These are phyloP conservation scores for Metarhizium robertsii DNA, from an alignment of 2,329 filamentous ascomycete genomes.

Conservation along the genomic window DNA sequence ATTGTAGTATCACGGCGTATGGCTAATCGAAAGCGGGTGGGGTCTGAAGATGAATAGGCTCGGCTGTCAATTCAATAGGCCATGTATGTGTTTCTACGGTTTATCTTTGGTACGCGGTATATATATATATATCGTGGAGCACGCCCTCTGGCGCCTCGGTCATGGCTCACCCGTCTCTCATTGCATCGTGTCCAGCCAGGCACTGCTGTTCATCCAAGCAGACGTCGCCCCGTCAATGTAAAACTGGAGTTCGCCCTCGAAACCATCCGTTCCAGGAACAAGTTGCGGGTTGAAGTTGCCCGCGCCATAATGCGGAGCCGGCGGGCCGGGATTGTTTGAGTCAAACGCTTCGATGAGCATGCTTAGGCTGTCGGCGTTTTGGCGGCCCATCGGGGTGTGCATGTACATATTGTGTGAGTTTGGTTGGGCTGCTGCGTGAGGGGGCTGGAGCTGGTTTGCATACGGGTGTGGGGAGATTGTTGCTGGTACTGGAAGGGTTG, in stretches of 20 bases:
- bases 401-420: constrained; percentile 6
- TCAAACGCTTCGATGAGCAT: constrained; percentile 26
- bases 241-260: constrained; percentile 34
- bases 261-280: constrained; percentile 33
- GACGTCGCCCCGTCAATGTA: constrained; percentile 28
- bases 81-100: neutral
- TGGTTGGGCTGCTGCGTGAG: neutral
- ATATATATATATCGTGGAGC: neutral
- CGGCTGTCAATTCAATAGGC: neutral
- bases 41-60: neutral
- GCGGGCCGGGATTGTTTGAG: neutral
- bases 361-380: constrained; percentile 24
- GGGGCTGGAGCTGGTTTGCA: constrained; percentile 8
- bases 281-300: constrained; percentile 11
- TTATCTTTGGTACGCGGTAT: neutral
- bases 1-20: neutral
- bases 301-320: neutral
- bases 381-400: constrained; percentile 10
- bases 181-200: constrained; percentile 9
- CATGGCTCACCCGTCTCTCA: neutral
- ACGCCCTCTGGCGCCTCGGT: neutral
- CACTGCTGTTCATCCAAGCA: constrained; percentile 7
- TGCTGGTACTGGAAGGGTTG: constrained; percentile 14
- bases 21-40: neutral
- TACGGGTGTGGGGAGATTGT: constrained; percentile 13